phyloP scores from a whole-genome alignment of 768 basidiomycete genomes.

The Cyclocybe cylindracea region DNA sequence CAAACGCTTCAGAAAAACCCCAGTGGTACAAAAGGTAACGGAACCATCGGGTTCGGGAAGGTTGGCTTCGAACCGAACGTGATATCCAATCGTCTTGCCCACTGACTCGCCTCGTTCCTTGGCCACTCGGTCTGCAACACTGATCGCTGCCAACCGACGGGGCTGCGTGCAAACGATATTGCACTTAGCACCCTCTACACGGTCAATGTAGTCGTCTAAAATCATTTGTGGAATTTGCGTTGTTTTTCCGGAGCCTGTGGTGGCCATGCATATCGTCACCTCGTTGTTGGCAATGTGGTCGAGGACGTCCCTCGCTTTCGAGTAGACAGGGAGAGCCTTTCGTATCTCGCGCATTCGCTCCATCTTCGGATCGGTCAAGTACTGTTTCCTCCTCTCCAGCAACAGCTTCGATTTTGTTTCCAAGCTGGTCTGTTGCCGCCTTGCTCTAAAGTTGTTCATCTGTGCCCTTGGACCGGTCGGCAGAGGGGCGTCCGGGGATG shows the following conservation, averaged over 20 bases:
- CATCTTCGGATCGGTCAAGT: constrained; percentile 59
- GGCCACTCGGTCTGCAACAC: constrained; percentile 88
- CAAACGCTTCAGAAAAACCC: constrained; percentile 84
- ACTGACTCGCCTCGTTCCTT: constrained; percentile 78
- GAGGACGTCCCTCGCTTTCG: constrained; percentile 66
- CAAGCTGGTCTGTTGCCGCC: constrained; percentile 12
- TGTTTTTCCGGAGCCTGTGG: constrained; percentile 92
- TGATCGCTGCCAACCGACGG: constrained; percentile 87
- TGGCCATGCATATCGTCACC: constrained; percentile 87
- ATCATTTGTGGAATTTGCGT: constrained; percentile 94
- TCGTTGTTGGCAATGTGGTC: constrained; percentile 72
- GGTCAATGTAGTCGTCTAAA: constrained; percentile 78
- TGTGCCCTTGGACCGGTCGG: background rate
- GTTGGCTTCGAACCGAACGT: constrained; percentile 87
- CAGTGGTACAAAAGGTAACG: constrained; percentile 92
- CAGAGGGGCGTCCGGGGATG: background rate
- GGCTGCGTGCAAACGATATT: constrained; percentile 95
- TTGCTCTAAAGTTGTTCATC: background rate
- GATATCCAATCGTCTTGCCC: constrained; percentile 83
- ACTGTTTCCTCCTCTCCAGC: constrained; percentile 50
- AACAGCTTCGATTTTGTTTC: constrained; percentile 61
- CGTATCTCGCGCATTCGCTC: constrained; percentile 71
- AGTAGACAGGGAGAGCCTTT: constrained; percentile 71
- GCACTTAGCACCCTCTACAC: constrained; percentile 79
- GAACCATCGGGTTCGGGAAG: constrained; percentile 79